Evolutionary conservation across 2,329 filamentous ascomycete genomes (phyloP), one percentile per base, ranked within the genome.

Genomic region (Cadophora sp.): DNA sequence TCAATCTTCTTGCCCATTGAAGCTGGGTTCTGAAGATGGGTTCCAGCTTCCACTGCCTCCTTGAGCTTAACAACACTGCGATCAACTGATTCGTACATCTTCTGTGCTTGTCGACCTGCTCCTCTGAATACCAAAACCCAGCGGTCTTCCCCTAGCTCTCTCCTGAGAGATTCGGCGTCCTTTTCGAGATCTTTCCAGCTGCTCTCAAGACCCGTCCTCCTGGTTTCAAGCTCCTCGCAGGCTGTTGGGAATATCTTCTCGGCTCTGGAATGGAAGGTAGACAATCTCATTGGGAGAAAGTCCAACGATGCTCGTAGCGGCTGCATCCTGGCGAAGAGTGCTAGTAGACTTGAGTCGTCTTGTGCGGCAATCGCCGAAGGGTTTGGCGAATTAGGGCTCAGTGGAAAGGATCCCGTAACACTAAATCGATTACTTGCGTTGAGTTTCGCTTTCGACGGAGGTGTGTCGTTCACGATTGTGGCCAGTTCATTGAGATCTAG

Each of bases 121-220:
- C 96, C 95, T 66, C 95, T 89, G 82, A 99, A 99, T 43, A 98
- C 94, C 64, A 97, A 86, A 53, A 99, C 90, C 96, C 96, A 99
- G 66, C 94, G 90, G 77, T 99, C 96, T 78, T 99, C 96, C 31
- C 94, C 94, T 4, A 99, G 84, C 78, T 99, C 96, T 77, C 94
- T 92, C 71, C 94, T 87, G 58, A 99, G 80, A 1, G 92, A 92
- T 76, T 98, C 94, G 11, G 95, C 94, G 78, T 99, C 96, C 69
- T 89, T 89, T 79, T 97, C 92, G 1, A 99, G 86, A 77, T 92
- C 94, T 80, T 90, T 92, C 85, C 96, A 98, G 76, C 88, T 91
- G n/a, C 85, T 89, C 77, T 98, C 95, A 3, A 99, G 84, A 27
- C 87, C 87, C 0, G 86, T 84, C 67, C 91, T 87, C 67, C 93